Base-by-base conservation (phyloP, 306 rosid genomes). In the Sechiopsis laciniata region DNA sequence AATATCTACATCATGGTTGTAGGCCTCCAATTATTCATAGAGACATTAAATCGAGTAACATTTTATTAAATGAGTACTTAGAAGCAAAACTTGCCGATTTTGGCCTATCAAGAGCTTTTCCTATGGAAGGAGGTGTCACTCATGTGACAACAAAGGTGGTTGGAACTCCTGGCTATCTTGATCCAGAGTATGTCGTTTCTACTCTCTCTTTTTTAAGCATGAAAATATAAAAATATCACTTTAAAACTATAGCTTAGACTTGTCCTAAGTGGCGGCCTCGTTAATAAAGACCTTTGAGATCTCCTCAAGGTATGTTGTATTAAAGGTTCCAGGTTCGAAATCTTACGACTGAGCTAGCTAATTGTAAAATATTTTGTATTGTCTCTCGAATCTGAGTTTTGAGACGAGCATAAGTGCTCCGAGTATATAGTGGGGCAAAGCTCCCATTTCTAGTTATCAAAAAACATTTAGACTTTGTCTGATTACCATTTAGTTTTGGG, bases 81-180 rank as follows among this genome's bases (percentile, higher is more conserved):
- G 55, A 66, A 42, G 72, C 72, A 19, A 66, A 66, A 19, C 32
- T 66, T 5, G 29, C 72, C 19, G 72, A 66, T 42, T 66, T 66
- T 42, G 72, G 72, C 16, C 72, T 66, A 19, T 66, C 72, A 2
- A 66, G 72, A 45, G 72, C 72, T 20, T 66, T 66, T 45, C 72
- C 72, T 19, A 42, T 3, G 0, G 72, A 66, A 10, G 55, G 54
- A 2, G 72, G 35, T 19, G 72, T 32, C 17, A 66, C 72, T 20
- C 72, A 66, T 19, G 72, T 66, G 35, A 66, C 72, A 10, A 66
- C 72, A 0, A 66, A 6, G 6, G 72, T 66, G 29, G 72, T 66
- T 6, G 72, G 72, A 45, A 66, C 72, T 66, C 72, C 72, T 2
- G 72, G 72, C 1, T 66, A 66, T 29, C 72, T 66, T 4, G 72